Evolutionary conservation across 495 filamentous ascomycete genomes (phyloP), one percentile per base, ranked within the genome.

Genomic region (Trichoderma orchidacearum): DNA sequence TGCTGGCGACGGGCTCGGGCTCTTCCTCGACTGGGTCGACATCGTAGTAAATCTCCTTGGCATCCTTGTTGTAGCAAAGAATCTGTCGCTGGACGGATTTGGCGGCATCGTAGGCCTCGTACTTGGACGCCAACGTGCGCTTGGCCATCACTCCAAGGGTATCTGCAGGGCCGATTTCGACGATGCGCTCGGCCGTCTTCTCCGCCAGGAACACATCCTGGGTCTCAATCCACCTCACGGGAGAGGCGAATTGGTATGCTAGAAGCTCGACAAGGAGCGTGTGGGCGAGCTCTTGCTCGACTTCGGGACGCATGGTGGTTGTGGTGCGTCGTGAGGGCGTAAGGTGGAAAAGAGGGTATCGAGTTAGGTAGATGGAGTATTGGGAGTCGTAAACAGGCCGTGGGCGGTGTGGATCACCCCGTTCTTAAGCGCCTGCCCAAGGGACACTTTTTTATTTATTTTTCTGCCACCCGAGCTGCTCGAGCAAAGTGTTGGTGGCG

Each of bases 1-100:
- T 63, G 56, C 70, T 72, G 12, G 79, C 63, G 28, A 78, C 61
- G 29, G 84, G 67, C 60, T 83, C 85, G 23, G 84, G 79, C 72
- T 96, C 91, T 41, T 98, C 93, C 64, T 95, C 90, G 12, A 93
- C 79, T 0, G 94, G 94, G 65, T 98, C 93, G 35, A 95, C 89
- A 69, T 95, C 91, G 69, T 99, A 99, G 75, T 99, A 99, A 61
- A 99, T 99, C 68, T 97, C 93, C 68, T 96, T 96, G 9, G 90
- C 89, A 67, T 99, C 93, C 70, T 99, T 99, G 72, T 94, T 96
- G 78, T 97, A 99, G 77, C 93, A 97, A 36, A 97, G 82, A 70
- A 99, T 97, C 71, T 97, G 91, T 62, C 93, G 83, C 68, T 96
- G 90, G 17, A 96, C 83, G 0, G 90, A 95, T 63, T 89, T 90